Base-by-base conservation (phyloP, 177 flowering plant genomes). In the Vitis hybrid region DNA sequence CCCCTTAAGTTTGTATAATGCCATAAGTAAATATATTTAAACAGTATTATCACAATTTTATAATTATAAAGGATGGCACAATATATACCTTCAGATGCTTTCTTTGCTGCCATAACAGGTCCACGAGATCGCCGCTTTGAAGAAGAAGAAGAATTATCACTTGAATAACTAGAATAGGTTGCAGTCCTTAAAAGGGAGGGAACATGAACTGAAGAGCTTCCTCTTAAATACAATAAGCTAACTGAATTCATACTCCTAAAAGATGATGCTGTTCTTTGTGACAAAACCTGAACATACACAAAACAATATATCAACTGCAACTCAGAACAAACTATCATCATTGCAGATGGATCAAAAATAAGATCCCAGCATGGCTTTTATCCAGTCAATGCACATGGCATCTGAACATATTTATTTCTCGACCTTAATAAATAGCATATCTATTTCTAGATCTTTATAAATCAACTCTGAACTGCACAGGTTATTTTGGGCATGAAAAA, bases 91-190 rank as follows among this genome's bases (percentile, higher is more conserved):
- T 85, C 83, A 24, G 89, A 64, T 50, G 88, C 85, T 75, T 88
- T 90, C 78, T 90, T 93, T 15, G 92, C 94, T 1, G 96, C 97
- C 93, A 90, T 86, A 13, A 93, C 88, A 35, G 91, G 93, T 68
- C 92, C 93, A 70, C 93, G 85, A 58, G 90, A 86, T 76, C 94
- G 85, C 70, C 90, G 69, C 75, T 86, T 90, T 49, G 91, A 90
- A 48, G 81, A 82, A 75, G 75, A 61, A 48, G 18, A 66, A 63
- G 55, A 74, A n/a, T 87, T 86, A 12, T 68, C 80, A 60, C 66
- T 27, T 2, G 86, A 74, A 70, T 21, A 62, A 50, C 84, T 76
- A 56, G 81, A 87, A 76, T 62, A 80, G 57, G 62, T 68, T 46
- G 73, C 60, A 27, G 40, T 48, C 40, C 70, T 72, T 9, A 86